Evolutionary conservation across 441 rosid species (phyloP), one percentile per base, ranked within the genome.

Genomic region (Macaranga tanarius): DNA sequence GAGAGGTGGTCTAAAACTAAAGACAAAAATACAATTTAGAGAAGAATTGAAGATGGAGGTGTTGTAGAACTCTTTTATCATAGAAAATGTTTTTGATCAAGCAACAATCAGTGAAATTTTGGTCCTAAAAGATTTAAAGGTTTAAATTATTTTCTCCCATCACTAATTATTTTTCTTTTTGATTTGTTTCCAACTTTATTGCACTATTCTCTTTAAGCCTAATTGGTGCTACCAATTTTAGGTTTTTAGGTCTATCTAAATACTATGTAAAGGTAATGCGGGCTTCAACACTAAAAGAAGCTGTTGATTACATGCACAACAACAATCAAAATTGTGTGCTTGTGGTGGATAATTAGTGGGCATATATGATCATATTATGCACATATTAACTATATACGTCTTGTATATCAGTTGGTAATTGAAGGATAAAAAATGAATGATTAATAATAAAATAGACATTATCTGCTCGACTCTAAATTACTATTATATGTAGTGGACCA

Each of bases 201-300:
- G 26, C 42, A 19, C 48, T 60, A 11, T 61, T 59, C 42, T 25
- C 58, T 76, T 40, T 61, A 69, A 63, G 26, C 45, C 48, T 65
- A 65, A 62, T 31, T 50, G 61, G 57, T 48, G 74, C 72, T 69
- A 75, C 65, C 51, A n/a, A 65, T 50, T 50, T 42, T 80, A 89
- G 96, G 93, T 91, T 72, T 81, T 81, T 51, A 84, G 76, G 76
- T 91, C 93, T 69, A 91, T 87, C 99, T 76, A 92, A 89, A 85
- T 89, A 82, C 71, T 90, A 82, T 75, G 84, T 79, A 70, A 92
- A 88, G 85, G 87, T 92, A 63, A 75, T 90, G 76, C 77, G 72
- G 42, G 76, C 64, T 68, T 68, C 80, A 74, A 89, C 86, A 76
- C 62, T 95, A 78, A 86, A 85, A 85, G 97, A 91, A 82, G 97